These are phyloP conservation scores for Perkinsus olseni DNA, from an alignment of 169 alveolate genomes.

Conservation along the genomic window DNA sequence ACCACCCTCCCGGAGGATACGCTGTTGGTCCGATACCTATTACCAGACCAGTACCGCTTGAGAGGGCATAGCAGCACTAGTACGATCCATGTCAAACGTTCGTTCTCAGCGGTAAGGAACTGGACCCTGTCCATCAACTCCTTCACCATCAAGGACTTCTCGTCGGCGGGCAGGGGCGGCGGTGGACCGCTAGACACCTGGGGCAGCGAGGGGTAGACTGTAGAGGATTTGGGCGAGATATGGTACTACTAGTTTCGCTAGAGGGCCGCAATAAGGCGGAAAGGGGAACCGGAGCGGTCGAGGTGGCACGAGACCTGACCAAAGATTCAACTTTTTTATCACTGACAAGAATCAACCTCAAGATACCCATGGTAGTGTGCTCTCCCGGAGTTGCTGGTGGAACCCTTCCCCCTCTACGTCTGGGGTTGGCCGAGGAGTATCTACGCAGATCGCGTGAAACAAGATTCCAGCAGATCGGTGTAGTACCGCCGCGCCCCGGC, in stretches of 20 bases:
- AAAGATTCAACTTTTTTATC: neutral
- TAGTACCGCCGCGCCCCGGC: neutral
- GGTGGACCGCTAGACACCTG: neutral
- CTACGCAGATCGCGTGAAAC: neutral
- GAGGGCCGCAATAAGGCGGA: neutral
- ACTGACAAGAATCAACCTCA: neutral
- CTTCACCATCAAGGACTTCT: neutral
- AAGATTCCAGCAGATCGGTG: neutral
- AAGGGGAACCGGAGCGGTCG: neutral
- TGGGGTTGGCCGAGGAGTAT: neutral
- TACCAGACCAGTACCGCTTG: too few species aligned
- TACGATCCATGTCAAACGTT: neutral
- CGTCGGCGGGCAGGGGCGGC: neutral
- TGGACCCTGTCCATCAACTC: neutral
- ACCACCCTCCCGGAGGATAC: too few species aligned
- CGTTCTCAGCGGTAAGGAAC: neutral
- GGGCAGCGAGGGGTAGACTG: too few species aligned
- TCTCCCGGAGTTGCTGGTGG: neutral
- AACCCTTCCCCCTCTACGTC: neutral
- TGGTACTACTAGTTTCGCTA: neutral
- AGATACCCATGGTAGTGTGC: neutral
- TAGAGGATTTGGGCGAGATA: neutral
- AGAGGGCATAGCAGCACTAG: neutral
- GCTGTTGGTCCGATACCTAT: neutral
- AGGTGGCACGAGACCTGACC: neutral